Percentiles rank a stretch among this genome's conserved stretches.
Evolutionary conservation across 2,329 filamentous ascomycete species (phyloP).

Genomic region (Aureobasidium sp.): DNA sequence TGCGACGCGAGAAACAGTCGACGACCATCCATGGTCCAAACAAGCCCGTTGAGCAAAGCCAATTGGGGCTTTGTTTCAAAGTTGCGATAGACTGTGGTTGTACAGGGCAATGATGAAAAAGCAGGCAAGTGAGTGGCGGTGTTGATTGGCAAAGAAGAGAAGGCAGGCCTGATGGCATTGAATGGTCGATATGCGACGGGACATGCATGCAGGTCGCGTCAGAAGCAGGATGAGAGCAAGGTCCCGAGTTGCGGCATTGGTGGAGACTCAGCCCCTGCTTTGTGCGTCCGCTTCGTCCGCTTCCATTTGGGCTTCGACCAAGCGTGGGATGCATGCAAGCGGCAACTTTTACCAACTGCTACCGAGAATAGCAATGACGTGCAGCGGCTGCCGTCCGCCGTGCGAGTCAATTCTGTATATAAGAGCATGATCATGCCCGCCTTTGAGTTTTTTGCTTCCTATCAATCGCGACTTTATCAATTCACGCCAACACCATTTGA

Average conservation of each 20-base stretch:
- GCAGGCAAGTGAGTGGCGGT: neutral
- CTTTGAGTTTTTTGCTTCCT: neutral
- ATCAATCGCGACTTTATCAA: conserved; percentile 5
- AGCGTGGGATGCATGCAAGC: neutral
- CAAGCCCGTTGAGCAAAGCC: conserved; percentile 8
- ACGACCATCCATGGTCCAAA: neutral
- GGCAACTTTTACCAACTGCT: conserved; percentile 2
- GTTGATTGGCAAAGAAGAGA: neutral
- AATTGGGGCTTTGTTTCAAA: neutral
- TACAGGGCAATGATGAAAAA: neutral
- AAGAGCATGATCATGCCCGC: neutral
- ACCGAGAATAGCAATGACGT: conserved; percentile 16
- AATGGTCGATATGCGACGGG: neutral
- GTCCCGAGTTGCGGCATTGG: conserved; percentile 1
- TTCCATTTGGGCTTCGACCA: neutral
- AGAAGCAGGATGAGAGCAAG: conserved; percentile 1
- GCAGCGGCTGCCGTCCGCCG: neutral
- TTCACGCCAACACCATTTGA: neutral
- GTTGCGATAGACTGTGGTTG: neutral
- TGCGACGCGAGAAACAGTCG: conserved; percentile 2
- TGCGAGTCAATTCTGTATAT: neutral
- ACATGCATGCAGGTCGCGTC: conserved; percentile 5
- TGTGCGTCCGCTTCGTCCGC: conserved; percentile 4
- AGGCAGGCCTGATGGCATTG: neutral
- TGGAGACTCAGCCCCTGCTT: conserved; percentile 6